phyloP scores from a whole-genome alignment of 1,139 yeast species.

The Pichia sp. region DNA sequence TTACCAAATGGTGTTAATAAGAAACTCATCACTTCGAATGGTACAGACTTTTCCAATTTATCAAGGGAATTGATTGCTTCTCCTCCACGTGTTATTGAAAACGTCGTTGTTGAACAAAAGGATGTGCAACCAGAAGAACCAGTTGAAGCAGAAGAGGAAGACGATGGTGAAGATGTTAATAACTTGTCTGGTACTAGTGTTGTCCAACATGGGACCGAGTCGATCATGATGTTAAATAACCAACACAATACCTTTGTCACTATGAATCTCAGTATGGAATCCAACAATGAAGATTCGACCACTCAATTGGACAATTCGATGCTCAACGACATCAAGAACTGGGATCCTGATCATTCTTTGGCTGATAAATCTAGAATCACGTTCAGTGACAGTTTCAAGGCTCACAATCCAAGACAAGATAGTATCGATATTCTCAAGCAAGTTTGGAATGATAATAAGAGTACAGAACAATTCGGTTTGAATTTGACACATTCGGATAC shows the following conservation, averaged over 20 bases:
- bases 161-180: too few relatives aligned
- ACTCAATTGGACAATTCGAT: slow-evolving; percentile 23
- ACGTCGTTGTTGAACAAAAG: too few relatives aligned
- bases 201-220: too few relatives aligned
- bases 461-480: slow-evolving; percentile 14
- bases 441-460: slow-evolving; percentile 32
- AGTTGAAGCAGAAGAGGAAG: not conserved
- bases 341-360: slow-evolving; percentile 22
- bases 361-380: not conserved
- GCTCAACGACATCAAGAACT: slow-evolving; percentile 24
- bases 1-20: slow-evolving; percentile 15
- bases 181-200: slow-evolving; percentile 3
- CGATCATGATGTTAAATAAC: not conserved
- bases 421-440: slow-evolving; percentile 28
- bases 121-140: not conserved
- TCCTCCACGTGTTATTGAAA: not conserved
- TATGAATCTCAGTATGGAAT: slow-evolving; percentile 1
- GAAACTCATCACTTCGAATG: not conserved
- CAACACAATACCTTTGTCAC: not conserved
- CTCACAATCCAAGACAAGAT: slow-evolving; percentile 9
- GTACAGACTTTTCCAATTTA: not conserved
- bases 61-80: not conserved
- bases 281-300: not conserved
- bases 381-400: not conserved
- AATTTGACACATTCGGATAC: slow-evolving; percentile 17